Base-by-base conservation (phyloP, 257 asterid species). In the Fraxinus quadrangulata region DNA sequence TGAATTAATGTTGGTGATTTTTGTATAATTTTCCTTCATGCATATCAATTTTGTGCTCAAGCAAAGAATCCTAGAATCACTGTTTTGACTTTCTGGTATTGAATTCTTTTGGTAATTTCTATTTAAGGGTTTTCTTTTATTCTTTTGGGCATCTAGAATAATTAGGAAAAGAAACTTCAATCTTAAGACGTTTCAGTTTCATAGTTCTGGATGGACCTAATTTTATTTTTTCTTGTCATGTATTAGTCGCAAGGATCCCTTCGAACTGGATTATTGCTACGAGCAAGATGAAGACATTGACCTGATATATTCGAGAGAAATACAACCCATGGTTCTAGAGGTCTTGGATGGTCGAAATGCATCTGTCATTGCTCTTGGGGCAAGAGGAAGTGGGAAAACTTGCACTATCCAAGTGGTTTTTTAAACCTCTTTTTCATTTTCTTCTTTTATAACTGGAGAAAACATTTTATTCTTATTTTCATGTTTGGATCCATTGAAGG, bases 331-430 rank as follows among this genome's bases (percentile, higher is more conserved):
- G 77, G 73, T 90, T 56, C 70, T 72, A 1, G 89, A 84, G 71
- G 88, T 83, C 67, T 85, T 92, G 59, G 71, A 78, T 83, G 96
- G 96, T 71, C 85, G 72, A 75, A 85, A 88, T 86, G 91, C 90
- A 81, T 85, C 97, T 0, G 59, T 92, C 56, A 75, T 95, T 84
- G 99, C 96, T 13, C 78, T 90, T 80, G 99, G 99, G 39, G 96
- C 98, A 39, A 89, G 87, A 79, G 94, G 96, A 78, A 92, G 98
- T 84, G 98, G 98, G 23, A 95, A 95, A 81, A 91, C 99, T 14
- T 80, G 12, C 70, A 86, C 87, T 23, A 83, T 90, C 69, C 94
- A 90, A 96, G 97, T 94, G 71, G 2, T 68, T 71, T 31, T 68
- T 69, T 2, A 68, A 71, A 54, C 51, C 47, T 81, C 21, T 49